Evolutionary conservation across 1,284 basidiomycete species (phyloP).

Genomic region (Rugosomyces carneus): DNA sequence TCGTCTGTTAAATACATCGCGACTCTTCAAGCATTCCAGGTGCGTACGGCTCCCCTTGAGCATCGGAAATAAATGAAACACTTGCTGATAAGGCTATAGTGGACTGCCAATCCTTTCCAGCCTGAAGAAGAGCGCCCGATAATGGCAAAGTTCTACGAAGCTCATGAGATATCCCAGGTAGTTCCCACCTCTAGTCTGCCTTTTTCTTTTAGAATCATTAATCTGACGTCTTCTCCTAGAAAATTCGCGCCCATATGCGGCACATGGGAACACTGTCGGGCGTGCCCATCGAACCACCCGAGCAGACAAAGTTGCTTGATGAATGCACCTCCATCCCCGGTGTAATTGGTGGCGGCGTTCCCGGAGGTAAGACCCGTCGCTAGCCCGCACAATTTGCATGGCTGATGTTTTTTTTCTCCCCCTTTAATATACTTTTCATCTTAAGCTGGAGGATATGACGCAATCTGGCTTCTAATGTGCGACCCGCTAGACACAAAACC

Average conservation of each 20-base stretch:
- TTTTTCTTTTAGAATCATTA: background rate
- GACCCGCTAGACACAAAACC: constrained; percentile 48
- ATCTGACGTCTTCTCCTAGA: constrained; percentile 31
- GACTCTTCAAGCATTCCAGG: constrained; percentile 51
- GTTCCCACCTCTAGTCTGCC: background rate
- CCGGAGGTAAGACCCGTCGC: constrained; percentile 64
- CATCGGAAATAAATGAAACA: background rate
- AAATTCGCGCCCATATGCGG: constrained; percentile 79
- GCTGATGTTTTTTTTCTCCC: background rate
- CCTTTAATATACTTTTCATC: too few relatives aligned
- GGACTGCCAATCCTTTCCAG: constrained; percentile 51
- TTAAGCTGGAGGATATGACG: constrained; percentile 93
- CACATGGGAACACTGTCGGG: constrained; percentile 76
- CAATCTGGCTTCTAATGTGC: constrained; percentile 86
- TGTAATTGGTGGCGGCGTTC: constrained; percentile 92
- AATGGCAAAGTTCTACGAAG: constrained; percentile 50
- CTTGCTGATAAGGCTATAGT: constrained; percentile 35
- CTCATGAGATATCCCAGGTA: constrained; percentile 53
- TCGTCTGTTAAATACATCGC: constrained; percentile 56
- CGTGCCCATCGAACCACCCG: constrained; percentile 88
- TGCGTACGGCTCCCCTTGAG: constrained; percentile 25
- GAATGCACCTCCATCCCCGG: constrained; percentile 73
- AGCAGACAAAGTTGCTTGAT: constrained; percentile 87
- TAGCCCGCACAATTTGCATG: background rate
- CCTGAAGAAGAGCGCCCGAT: constrained; percentile 35